Conservation (phyloP, 345 rosid genomes). For the Excoecaria cochinchinensis region DNA sequence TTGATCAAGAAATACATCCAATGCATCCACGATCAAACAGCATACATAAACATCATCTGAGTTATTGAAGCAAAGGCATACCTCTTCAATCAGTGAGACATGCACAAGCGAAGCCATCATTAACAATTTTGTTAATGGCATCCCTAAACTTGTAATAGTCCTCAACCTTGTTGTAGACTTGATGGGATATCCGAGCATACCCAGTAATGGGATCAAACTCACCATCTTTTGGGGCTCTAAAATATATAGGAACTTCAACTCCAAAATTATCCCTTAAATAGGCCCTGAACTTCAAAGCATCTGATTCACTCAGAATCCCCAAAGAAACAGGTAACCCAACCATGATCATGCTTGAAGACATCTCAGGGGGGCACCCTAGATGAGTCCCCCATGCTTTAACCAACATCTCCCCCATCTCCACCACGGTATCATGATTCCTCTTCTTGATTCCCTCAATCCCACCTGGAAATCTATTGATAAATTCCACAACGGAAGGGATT, state of each 20-base stretch:
- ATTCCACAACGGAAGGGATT: conserved; percentile 73
- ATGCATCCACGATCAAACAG: not conserved
- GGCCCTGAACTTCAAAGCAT: conserved; percentile 56
- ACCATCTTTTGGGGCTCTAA: conserved; percentile 51
- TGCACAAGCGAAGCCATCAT: conserved; percentile 54
- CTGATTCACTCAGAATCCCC: conserved; percentile 51
- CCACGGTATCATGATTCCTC: conserved; percentile 73
- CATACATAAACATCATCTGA: not conserved
- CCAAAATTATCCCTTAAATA: conserved; percentile 62
- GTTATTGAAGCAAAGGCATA: conserved; percentile 29
- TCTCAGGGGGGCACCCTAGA: conserved; percentile 78
- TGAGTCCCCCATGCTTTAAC: conserved; percentile 84
- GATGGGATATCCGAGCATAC: conserved; percentile 82
- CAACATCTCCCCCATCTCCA: conserved; percentile 86
- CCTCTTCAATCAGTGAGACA: conserved; percentile 48
- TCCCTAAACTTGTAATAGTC: conserved; percentile 79
- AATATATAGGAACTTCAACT: conserved; percentile 79
- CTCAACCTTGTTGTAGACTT: conserved; percentile 74
- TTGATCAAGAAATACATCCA: no score
- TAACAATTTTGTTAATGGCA: conserved; percentile 51
- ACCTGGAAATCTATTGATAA: conserved; percentile 70
- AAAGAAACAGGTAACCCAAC: conserved; percentile 79
- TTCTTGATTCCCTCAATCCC: conserved; percentile 85
- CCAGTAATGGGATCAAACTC: conserved; percentile 53
- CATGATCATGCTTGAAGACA: conserved; percentile 91